A percentile compares a stretch with the other conserved stretches of the same genome.
Evolutionary conservation across 2,329 filamentous ascomycete genomes (phyloP).

Genomic region (Aureobasidium lini): DNA sequence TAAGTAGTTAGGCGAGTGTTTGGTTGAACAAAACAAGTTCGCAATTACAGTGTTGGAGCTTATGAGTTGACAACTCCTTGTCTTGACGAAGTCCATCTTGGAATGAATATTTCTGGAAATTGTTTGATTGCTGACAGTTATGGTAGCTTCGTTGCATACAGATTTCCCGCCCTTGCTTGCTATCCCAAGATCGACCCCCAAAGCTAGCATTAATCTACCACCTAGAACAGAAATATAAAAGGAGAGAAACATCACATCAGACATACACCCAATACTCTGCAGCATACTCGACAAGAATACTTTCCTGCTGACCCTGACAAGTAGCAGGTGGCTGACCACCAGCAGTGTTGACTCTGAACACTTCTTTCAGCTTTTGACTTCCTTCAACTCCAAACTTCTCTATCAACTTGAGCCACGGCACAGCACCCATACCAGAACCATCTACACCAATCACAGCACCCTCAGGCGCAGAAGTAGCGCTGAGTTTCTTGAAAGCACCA

Average conservation of each 20-base stretch:
- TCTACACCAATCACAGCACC: conserved; percentile 51
- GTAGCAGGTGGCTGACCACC: conserved; percentile 69
- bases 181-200: neutral
- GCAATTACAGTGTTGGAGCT: too few species aligned
- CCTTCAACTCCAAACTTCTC: conserved; percentile 39
- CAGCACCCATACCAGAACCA: conserved; percentile 56
- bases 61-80: too few species aligned
- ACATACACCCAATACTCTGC: conserved; percentile 65
- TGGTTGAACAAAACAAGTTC: neutral
- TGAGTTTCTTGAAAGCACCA: conserved; percentile 57
- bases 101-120: too few species aligned
- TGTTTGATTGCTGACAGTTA: too few species aligned
- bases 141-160: neutral
- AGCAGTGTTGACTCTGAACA: conserved; percentile 78
- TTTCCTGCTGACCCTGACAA: conserved; percentile 56
- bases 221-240: neutral
- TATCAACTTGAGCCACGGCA: conserved; percentile 71
- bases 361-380: conserved; percentile 59
- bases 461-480: conserved; percentile 54
- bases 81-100: too few species aligned
- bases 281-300: conserved; percentile 71
- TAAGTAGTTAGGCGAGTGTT: neutral
- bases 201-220: neutral
- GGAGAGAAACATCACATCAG: neutral
- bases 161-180: neutral